These are phyloP conservation scores for Pythium sukuiense DNA, from an alignment of 352 stramenopile species.

Conservation along the genomic window DNA sequence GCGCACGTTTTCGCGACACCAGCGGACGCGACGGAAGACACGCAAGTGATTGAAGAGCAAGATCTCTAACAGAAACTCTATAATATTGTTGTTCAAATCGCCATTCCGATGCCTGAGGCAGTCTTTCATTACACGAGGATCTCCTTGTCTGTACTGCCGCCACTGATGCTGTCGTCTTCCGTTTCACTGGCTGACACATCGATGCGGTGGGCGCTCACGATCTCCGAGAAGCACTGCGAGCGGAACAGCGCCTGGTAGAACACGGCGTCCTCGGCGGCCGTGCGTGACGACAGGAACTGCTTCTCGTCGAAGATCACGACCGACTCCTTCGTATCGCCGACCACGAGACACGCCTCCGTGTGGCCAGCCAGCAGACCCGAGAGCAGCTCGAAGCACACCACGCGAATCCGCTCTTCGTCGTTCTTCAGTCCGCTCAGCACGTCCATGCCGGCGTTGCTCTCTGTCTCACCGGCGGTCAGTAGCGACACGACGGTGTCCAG, in stretches of 20 bases:
- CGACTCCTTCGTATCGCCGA: slow-evolving; percentile 84
- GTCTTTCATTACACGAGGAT: neutral
- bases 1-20: neutral
- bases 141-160: slow-evolving; percentile 10
- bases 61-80: slow-evolving; percentile 19
- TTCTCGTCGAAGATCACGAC: slow-evolving; percentile 88
- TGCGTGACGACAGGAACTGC: slow-evolving; percentile 70
- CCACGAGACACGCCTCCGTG: slow-evolving; percentile 73
- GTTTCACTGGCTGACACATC: slow-evolving; percentile 43
- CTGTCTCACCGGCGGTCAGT: neutral
- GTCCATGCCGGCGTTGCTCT: neutral
- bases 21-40: slow-evolving; percentile 11
- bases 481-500: neutral
- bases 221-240: slow-evolving; percentile 84
- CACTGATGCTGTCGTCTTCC: slow-evolving; percentile 9
- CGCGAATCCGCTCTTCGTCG: slow-evolving; percentile 41
- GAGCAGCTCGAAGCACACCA: slow-evolving; percentile 72
- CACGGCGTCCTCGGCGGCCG: slow-evolving; percentile 41
- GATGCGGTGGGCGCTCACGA: slow-evolving; percentile 76
- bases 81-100: neutral
- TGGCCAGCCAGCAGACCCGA: slow-evolving; percentile 60
- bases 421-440: slow-evolving; percentile 14
- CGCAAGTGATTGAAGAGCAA: slow-evolving; percentile 14
- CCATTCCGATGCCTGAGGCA: neutral
- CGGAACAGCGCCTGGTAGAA: slow-evolving; percentile 76